Evolutionary conservation across 2,329 filamentous ascomycete genomes (phyloP).

Genomic region (Colletotrichum sp.): DNA sequence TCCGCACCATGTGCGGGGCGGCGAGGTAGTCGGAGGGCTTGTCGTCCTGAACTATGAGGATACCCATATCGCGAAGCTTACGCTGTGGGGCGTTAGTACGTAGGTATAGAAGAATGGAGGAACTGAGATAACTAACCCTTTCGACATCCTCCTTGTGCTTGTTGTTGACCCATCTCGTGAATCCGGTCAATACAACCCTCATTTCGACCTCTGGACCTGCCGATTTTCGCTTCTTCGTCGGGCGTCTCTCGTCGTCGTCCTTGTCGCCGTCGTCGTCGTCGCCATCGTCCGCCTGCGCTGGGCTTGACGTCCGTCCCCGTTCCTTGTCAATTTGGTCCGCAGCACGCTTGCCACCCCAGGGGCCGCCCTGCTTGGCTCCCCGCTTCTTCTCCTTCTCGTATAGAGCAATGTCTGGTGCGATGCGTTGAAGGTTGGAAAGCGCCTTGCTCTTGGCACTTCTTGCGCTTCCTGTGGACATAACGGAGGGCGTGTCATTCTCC

Average conservation of each 20-base stretch:
- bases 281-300: neutral
- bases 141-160: constrained; percentile 78
- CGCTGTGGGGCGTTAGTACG: constrained; percentile 55
- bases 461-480: constrained; percentile 65
- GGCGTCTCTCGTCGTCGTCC: constrained; percentile 55
- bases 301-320: constrained; percentile 19
- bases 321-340: constrained; percentile 61
- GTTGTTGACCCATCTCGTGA: constrained; percentile 80
- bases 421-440: constrained; percentile 73
- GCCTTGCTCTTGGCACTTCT: constrained; percentile 90
- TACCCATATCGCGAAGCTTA: constrained; percentile 82
- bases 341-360: constrained; percentile 69
- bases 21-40: constrained; percentile 83
- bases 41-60: constrained; percentile 78
- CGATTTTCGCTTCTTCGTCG: constrained; percentile 67
- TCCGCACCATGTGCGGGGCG: constrained; percentile 85
- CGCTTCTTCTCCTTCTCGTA: constrained; percentile 96
- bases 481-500: constrained; percentile 83
- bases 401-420: constrained; percentile 84
- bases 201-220: constrained; percentile 70
- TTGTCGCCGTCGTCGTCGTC: constrained; percentile 51
- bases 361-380: constrained; percentile 47
- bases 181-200: constrained; percentile 83
- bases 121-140: constrained; percentile 61
- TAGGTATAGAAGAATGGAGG: neutral